These are phyloP conservation scores for Coemansia reversa DNA, from an alignment of 192 early-diverging fungal genomes.

Conservation along the genomic window DNA sequence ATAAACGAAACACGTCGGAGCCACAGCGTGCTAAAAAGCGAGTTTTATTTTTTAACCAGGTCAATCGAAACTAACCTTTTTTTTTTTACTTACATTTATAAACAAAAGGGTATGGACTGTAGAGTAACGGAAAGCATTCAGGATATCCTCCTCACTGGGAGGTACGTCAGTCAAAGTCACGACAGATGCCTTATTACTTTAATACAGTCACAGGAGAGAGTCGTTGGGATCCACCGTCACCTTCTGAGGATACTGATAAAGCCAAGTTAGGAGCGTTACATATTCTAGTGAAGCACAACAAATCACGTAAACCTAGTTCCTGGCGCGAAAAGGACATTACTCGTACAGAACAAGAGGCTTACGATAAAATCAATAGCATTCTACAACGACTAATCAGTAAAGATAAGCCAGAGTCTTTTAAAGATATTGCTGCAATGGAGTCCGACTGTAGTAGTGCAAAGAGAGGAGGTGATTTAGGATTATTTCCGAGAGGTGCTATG, in stretches of 20 bases:
- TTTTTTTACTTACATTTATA: background rate
- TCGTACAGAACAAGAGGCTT: constrained; percentile 87
- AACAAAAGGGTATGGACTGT: background rate
- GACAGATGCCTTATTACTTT: constrained; percentile 74
- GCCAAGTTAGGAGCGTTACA: constrained; percentile 65
- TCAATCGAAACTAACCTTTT: background rate
- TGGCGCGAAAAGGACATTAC: constrained; percentile 92
- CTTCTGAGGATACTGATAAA: background rate
- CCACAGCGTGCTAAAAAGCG: background rate
- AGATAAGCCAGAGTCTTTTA: constrained; percentile 60
- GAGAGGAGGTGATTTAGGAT: constrained; percentile 82
- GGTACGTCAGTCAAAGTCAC: constrained; percentile 64
- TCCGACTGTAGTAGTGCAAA: constrained; percentile 94
- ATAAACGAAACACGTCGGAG: background rate
- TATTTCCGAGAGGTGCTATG: constrained; percentile 88
- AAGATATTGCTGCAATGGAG: constrained; percentile 69
- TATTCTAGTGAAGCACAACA: constrained; percentile 86
- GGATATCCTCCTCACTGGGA: constrained; percentile 68
- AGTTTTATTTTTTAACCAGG: background rate
- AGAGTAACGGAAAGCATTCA: constrained; percentile 20
- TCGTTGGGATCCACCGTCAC: constrained; percentile 70
- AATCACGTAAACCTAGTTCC: constrained; percentile 81
- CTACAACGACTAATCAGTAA: constrained; percentile 36
- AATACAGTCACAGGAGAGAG: constrained; percentile 71
- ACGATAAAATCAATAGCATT: constrained; percentile 65